A percentile compares a stretch with the other conserved stretches of the same genome.
These are phyloP conservation scores for Rhazya stricta DNA, from an alignment of 257 asterid genomes.

Conservation along the genomic window DNA sequence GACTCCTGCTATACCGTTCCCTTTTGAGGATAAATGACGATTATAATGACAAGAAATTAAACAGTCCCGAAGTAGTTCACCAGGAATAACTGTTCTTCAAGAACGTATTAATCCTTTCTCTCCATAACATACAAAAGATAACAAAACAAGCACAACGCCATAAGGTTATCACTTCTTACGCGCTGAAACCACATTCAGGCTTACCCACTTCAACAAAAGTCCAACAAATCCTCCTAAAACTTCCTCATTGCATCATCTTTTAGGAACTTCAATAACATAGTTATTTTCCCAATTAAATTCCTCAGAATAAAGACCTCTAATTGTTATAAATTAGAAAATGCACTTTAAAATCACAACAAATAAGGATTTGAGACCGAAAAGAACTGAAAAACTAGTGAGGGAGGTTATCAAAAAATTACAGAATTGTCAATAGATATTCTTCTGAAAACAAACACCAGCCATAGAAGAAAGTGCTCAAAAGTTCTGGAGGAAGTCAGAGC, in stretches of 20 bases:
- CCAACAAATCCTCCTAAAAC: neutral
- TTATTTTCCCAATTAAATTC: neutral
- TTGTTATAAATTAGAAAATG: neutral
- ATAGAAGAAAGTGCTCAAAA: neutral
- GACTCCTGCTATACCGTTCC: neutral
- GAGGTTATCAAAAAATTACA: neutral
- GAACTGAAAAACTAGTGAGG: neutral
- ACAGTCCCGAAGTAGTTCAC: neutral
- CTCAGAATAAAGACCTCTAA: neutral
- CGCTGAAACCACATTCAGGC: neutral
- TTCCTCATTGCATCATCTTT: neutral
- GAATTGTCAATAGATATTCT: neutral
- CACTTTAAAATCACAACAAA: neutral
- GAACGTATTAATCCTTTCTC: neutral
- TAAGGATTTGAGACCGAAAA: neutral
- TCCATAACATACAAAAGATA: neutral
- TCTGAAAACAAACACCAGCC: neutral
- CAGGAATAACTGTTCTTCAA: neutral
- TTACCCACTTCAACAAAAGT: neutral
- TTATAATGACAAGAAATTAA: neutral
- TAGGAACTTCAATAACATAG: neutral
- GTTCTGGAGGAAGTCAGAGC: neutral
- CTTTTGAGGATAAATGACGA: neutral
- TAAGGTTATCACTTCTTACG: neutral
- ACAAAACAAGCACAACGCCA: neutral